A percentile compares a stretch with the other conserved stretches of the same genome.
phyloP scores from a whole-genome alignment of 2,329 filamentous ascomycete species.

The Beauveria bassiana region DNA sequence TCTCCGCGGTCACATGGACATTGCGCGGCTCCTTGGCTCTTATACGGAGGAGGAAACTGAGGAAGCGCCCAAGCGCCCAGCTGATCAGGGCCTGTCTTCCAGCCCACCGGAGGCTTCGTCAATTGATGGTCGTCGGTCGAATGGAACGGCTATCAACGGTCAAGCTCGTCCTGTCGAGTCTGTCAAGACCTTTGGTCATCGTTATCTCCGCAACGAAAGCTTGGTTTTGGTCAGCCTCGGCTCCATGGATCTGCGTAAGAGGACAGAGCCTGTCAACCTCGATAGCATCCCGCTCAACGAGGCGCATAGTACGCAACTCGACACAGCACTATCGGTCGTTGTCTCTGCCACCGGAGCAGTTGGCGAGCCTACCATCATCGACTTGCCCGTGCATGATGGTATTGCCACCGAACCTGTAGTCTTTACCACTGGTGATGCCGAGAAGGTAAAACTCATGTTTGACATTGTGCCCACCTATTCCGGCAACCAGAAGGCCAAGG shows the following conservation, averaged over 20 bases:
- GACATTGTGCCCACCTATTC: slow-evolving; percentile 95
- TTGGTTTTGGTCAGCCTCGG: slow-evolving; percentile 89
- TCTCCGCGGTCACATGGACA: slow-evolving; percentile 76
- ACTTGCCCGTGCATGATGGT: slow-evolving; percentile 88
- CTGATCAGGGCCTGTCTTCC: slow-evolving; percentile 16
- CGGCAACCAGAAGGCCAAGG: slow-evolving; percentile 77
- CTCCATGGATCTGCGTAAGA: slow-evolving; percentile 88
- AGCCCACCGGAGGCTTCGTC: slow-evolving; percentile 47
- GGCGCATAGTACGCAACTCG: slow-evolving; percentile 86
- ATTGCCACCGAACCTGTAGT: slow-evolving; percentile 89
- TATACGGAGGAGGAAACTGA: slow-evolving; percentile 30
- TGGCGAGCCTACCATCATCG: slow-evolving; percentile 82
- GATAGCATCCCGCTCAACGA: slow-evolving; percentile 82
- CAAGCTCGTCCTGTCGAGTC: slow-evolving; percentile 57
- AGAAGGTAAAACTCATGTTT: slow-evolving; percentile 82
- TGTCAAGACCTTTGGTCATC: slow-evolving; percentile 91
- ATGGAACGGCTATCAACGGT: slow-evolving; percentile 33
- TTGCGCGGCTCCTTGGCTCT: slow-evolving; percentile 61
- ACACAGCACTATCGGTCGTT: slow-evolving; percentile 87
- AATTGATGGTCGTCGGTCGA: slow-evolving; percentile 51
- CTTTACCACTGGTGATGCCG: slow-evolving; percentile 71
- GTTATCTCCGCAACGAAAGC: slow-evolving; percentile 82
- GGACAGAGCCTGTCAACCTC: slow-evolving; percentile 70
- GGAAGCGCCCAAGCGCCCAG: slow-evolving; percentile 19
- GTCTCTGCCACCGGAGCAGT: slow-evolving; percentile 78